Evolutionary conservation across 2,329 filamentous ascomycete species (phyloP).

Genomic region (Fusarium sambucinum): DNA sequence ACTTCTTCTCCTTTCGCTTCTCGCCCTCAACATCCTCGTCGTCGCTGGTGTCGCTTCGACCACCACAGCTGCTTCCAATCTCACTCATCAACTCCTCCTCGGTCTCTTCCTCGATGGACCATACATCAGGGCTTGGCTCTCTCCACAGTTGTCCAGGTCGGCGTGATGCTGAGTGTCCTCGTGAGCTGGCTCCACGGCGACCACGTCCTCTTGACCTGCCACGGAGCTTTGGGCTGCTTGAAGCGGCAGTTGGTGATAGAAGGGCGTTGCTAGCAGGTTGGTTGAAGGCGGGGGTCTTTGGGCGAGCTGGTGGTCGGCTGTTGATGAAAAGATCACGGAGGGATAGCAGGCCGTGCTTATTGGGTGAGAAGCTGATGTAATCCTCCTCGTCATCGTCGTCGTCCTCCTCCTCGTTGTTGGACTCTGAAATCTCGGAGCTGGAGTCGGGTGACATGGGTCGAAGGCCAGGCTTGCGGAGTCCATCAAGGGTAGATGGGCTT

Average conservation of each 20-base stretch:
- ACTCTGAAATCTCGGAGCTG: slow-evolving; percentile 57
- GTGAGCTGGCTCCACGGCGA: slow-evolving; percentile 44
- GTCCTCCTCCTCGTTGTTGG: slow-evolving; percentile 61
- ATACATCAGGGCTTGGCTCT: slow-evolving; percentile 70
- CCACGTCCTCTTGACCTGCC: slow-evolving; percentile 50
- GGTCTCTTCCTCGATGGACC: slow-evolving; percentile 70
- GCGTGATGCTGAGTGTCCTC: slow-evolving; percentile 50
- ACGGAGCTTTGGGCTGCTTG: slow-evolving; percentile 45
- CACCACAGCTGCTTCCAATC: slow-evolving; percentile 51
- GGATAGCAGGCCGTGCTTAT: slow-evolving; percentile 56
- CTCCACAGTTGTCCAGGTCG: slow-evolving; percentile 63
- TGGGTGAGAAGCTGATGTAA: slow-evolving; percentile 62
- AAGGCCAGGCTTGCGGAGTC: slow-evolving; percentile 59
- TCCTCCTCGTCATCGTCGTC: slow-evolving; percentile 64
- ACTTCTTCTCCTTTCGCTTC: slow-evolving; percentile 49
- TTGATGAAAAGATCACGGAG: slow-evolving; percentile 59
- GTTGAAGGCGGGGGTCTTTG: slow-evolving; percentile 52
- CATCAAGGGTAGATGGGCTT: slow-evolving; percentile 67
- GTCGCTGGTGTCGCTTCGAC: slow-evolving; percentile 50
- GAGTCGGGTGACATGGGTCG: slow-evolving; percentile 46
- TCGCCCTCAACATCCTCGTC: slow-evolving; percentile 29
- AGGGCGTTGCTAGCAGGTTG: slow-evolving; percentile 49
- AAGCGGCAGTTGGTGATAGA: slow-evolving; percentile 44
- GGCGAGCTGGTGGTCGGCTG: slow-evolving; percentile 48
- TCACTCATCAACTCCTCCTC: slow-evolving; percentile 65